Base-by-base conservation (phyloP, 192 early-diverging fungal genomes). In the Gigaspora rosea region DNA sequence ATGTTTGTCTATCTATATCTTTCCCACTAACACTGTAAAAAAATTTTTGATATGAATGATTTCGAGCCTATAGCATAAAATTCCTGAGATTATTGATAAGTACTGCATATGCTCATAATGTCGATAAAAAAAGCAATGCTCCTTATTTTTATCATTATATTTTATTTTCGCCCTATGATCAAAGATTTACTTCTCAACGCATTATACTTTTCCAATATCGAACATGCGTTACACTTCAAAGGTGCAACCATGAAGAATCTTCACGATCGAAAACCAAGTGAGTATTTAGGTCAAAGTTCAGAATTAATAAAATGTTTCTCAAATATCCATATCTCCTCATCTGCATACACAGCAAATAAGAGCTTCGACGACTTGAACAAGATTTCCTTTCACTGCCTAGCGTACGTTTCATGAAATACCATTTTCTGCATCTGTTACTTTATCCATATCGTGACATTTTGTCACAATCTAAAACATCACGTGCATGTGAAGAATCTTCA, bases 271-370 rank as follows among this genome's bases (percentile, higher is more conserved):
- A 64, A 46, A 64, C 46, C 63, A 64, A 20, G 61, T 64, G 63
- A 46, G 63, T 64, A 64, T 64, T 64, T 4, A 46, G 63, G 63
- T 64, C 33, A 64, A 64, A 63, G 46, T 64, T 64, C 63, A 18
- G 63, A 64, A 64, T 64, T 64, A 64, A 64, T 64, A 64, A 64
- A 64, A 46, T 13, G 63, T 64, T 64, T 54, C 52, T 54, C 4
- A 5, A 54, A 32, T 32, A 64, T 18, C 36, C 33, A 63, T 27
- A 64, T 15, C 63, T 46, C 35, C 32, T 64, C 52, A 54, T 54
- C 2, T 54, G 52, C 4, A 54, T 54, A 5, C 11, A 64, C 35
- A 64, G 33, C 63, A 64, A 64, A 64, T 64, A 64, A 64, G 36
- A 64, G 35, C 63, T 64, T 64, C 2, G 36, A 64, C 16, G 46